These are phyloP conservation scores for Kwoniella bestiolae DNA, from an alignment of 768 basidiomycete genomes.

Conservation along the genomic window DNA sequence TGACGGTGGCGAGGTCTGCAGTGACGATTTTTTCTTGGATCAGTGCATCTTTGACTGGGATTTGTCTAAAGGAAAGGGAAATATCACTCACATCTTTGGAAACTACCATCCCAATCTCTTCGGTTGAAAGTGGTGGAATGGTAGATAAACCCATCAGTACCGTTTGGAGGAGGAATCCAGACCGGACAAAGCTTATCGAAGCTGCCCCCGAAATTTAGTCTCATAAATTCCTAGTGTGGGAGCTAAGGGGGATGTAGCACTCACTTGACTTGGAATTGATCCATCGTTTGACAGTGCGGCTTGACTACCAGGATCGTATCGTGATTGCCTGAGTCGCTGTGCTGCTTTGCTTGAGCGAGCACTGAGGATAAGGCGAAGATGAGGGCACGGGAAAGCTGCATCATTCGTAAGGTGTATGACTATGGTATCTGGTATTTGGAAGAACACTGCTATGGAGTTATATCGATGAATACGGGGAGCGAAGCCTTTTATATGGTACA, in stretches of 20 bases:
- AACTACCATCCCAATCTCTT: conserved; percentile 6
- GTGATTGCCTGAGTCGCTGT: neutral
- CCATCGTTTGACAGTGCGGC: conserved; percentile 1
- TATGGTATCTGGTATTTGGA: too few species aligned
- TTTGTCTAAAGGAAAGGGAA: too few species aligned
- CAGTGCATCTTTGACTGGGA: too few species aligned
- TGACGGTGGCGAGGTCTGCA: conserved; percentile 3
- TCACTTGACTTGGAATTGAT: conserved; percentile 6
- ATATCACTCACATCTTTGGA: conserved; percentile 3
- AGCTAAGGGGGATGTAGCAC: neutral
- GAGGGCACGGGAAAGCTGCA: too few species aligned
- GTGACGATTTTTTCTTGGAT: too few species aligned
- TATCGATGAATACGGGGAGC: too few species aligned
- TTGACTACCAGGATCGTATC: conserved; percentile 5
- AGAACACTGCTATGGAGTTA: too few species aligned
- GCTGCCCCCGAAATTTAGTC: too few species aligned
- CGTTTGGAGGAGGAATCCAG: conserved; percentile 5
- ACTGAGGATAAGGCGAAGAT: neutral
- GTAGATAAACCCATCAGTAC: conserved; percentile 7
- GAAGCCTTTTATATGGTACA: too few species aligned
- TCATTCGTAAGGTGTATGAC: too few species aligned
- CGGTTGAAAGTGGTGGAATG: neutral
- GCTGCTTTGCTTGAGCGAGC: too few species aligned
- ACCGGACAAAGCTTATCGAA: conserved; percentile 12
- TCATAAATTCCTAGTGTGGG: neutral